Evolutionary conservation across 2,329 filamentous ascomycete genomes (phyloP), one percentile per base, ranked within the genome.

Genomic region (Pyricularia grisea): DNA sequence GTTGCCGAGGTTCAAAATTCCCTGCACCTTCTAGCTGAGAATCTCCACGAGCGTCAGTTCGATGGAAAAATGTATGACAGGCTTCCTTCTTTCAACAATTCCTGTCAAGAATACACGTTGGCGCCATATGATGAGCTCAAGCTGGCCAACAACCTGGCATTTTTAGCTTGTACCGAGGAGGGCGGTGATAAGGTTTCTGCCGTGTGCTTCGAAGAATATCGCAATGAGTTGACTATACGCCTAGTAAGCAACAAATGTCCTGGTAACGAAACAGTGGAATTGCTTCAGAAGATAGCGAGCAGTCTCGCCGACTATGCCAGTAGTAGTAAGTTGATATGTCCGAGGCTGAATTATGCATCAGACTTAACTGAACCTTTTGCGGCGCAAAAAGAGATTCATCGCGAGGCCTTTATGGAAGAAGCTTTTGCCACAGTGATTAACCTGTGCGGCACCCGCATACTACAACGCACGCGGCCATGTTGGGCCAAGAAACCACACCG

Each of bases 191-290:
- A 64, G 14, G 30, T 69, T 11, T 69, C 68, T 4, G 68, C 61
- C 9, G 68, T 66, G 17, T 69, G 68, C 28, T 28, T 69, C 14
- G 68, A 69, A 50, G 68, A 69, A 42, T 10, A 7, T 23, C 61
- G 27, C 20, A 27, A 55, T n/a, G 61, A 42, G 28, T 31, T 66
- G 12, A 23, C 65, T 65, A 30, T 61, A 9, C 33, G 68, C 14
- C 61, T 69, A 27, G 68, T 63, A 23, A 69, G 68, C 63, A 69
- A 69, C 36, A 31, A 69, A 14, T 25, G 10, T 25, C 68, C 68
- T 14, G n/a, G 11, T 23, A 17, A 28, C 17, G 2, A 14, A 17
- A 69, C 68, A 10, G 28, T 69, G 17, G 31, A 23, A 27, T 25
- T 31, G 10, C 23, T 69, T 12, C 60, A 65, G 58, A 33, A 17